Base-by-base conservation (phyloP, 805 yeast genomes). In the Saturnispora diversa region DNA sequence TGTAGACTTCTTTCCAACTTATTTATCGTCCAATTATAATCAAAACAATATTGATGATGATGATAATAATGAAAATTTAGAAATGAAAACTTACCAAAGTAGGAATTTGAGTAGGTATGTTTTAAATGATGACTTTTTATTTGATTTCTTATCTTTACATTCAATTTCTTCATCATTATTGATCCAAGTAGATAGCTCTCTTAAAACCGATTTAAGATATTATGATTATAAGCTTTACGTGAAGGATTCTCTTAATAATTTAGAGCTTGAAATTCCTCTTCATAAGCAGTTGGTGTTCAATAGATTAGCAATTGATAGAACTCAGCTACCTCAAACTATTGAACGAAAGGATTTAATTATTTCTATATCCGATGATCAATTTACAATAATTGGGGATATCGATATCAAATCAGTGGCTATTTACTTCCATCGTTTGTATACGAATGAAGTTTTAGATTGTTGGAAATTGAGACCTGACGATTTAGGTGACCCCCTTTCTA, bases 371-470 rank as follows among this genome's bases (percentile, higher is more conserved):
- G 39, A 41, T 13, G 13, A 29, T n/a, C 11, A 24, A 11, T 32
- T 21, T 12, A 25, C 11, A n/a, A 43, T 56, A 6, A 13, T 43
- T n/a, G 62, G 63, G 15, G 44, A 51, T 20, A 40, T 57, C 3
- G 51, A 50, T 8, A 20, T 54, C 1, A 42, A 54, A 21, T 43
- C 59, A 7, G 54, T 69, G 9, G 54, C 64, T 24, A 58, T 79
- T 2, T 50, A 72, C 7, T 45, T 74, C 5, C 73, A 74, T 50
- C 66, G 65, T 40, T 40, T 75, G 1, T 79, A 78, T 50, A 71
- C 79, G 0, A 75, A 74, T 39, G 50, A 52, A 12, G 53, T 60
- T 4, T 31, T 70, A 5, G 66, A 62, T 31, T 54, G 74, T 8
- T 75, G 81, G 81, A 67, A 63, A 12, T 51, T 54, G 9, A 21